Evolutionary conservation across 2,329 filamentous ascomycete species (phyloP), one percentile per base, ranked within the genome.

Genomic region (Alternaria ventricosa): DNA sequence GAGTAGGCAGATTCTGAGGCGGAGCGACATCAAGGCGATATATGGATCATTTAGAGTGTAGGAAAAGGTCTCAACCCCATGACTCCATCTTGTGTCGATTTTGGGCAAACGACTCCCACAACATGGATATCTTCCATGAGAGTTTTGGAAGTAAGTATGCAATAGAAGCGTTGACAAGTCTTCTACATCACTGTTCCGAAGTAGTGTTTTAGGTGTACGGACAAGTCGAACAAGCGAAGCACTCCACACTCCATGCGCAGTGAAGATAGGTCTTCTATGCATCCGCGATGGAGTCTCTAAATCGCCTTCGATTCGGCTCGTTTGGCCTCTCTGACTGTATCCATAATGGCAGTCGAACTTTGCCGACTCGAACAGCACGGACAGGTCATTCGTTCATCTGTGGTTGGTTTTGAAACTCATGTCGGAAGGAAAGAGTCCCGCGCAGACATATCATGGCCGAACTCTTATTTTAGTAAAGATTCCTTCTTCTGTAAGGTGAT

Each of bases 241-340:
- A n/a, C 15, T 36, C 33, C 33, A 1, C 7, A 9, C 8, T 10
- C 2, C 7, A 36, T n/a, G 8, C 0, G 7, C 33, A 3, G 8
- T 36, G 15, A 36, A 3, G 4, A 36, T 10, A 4, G 15, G 15
- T 3, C 15, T 36, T n/a, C n/a, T 36, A 0, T n/a, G 5, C 8
- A 1, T 5, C 4, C 1, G 4, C 33, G 15, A 15, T 1, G 0
- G 13, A 0, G n/a, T n/a, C 13, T 36, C 33, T 2, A 5, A 5
- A 36, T 28, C 1, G 15, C 8, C 1, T n/a, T 5, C 15, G 1
- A n/a, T 10, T 36, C 7, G 15, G 0, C 0, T n/a, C 33, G 9
- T 36, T 9, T 2, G 4, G 15, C 33, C 15, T 36, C 33, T 36
- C 15, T n/a, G 4, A 5, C 15, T 8, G n/a, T 36, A 5, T 36